Conservation (phyloP, 257 asterid species). For the Ilex asprella region DNA sequence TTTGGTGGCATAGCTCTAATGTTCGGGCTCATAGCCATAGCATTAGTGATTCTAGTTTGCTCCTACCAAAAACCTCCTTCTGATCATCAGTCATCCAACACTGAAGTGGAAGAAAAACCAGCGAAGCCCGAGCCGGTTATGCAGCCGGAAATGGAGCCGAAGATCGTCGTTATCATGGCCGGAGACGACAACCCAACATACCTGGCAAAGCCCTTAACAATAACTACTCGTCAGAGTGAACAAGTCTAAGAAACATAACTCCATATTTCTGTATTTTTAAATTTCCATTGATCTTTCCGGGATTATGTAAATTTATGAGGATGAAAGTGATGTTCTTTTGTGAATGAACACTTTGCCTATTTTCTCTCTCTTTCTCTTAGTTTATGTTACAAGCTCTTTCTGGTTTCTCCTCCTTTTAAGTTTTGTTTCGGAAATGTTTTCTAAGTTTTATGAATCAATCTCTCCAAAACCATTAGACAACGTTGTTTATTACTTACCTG, state of each 20-base stretch:
- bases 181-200: conserved; percentile 39
- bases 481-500: too few species aligned
- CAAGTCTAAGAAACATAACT: background rate
- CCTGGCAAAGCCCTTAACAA: conserved; percentile 27
- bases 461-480: too few species aligned
- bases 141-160: conserved; percentile 38
- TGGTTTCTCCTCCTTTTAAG: too few species aligned
- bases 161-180: conserved; percentile 44
- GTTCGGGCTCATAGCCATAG: conserved; percentile 34
- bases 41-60: conserved; percentile 38
- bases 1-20: conserved; percentile 22
- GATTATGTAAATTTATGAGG: too few species aligned
- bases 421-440: too few species aligned
- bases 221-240: background rate
- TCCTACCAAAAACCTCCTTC: conserved; percentile 21
- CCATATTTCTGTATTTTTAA: too few species aligned
- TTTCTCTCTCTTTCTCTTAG: too few species aligned
- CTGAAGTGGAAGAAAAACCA: conserved; percentile 12
- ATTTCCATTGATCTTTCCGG: too few species aligned
- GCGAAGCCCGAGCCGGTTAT: conserved; percentile 4
- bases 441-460: too few species aligned
- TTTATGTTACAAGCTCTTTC: too few species aligned
- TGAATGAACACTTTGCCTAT: too few species aligned
- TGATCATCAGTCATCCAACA: background rate
- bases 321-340: too few species aligned